phyloP scores from a whole-genome alignment of 73 alveolate genomes.

The Stentor coeruleus region DNA sequence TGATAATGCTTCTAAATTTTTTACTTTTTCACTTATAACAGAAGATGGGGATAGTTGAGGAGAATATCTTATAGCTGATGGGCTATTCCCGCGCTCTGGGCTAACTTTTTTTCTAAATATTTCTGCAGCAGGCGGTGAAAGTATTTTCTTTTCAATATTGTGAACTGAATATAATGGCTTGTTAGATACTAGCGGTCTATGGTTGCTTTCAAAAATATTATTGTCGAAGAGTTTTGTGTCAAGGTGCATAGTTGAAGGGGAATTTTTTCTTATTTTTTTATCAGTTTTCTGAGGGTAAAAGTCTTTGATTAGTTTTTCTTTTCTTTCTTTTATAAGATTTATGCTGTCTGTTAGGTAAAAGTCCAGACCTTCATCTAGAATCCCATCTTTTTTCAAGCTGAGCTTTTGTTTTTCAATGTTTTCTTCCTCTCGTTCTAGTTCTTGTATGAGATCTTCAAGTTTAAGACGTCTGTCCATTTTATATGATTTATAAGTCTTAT shows the following conservation, averaged over 20 bases:
- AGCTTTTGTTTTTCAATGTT: not conserved
- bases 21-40: not conserved
- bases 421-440: not conserved
- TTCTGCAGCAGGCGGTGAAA: too few relatives aligned
- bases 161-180: too few relatives aligned
- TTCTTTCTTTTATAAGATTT: not conserved
- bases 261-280: too few relatives aligned
- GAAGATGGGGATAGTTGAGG: not conserved
- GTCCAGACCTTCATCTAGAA: not conserved
- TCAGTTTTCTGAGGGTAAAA: too few relatives aligned
- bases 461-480: not conserved
- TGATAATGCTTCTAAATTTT: not conserved
- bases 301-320: not conserved
- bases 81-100: not conserved
- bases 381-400: not conserved
- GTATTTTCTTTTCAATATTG: too few relatives aligned
- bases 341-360: not conserved
- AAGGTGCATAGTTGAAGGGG: too few relatives aligned
- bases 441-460: not conserved
- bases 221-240: too few relatives aligned
- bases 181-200: too few relatives aligned
- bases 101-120: not conserved
- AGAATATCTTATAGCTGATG: conserved; percentile 1
- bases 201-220: too few relatives aligned
- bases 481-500: too few relatives aligned